Base-by-base conservation (phyloP, 1,284 basidiomycete genomes). In the Tilletia indica region DNA sequence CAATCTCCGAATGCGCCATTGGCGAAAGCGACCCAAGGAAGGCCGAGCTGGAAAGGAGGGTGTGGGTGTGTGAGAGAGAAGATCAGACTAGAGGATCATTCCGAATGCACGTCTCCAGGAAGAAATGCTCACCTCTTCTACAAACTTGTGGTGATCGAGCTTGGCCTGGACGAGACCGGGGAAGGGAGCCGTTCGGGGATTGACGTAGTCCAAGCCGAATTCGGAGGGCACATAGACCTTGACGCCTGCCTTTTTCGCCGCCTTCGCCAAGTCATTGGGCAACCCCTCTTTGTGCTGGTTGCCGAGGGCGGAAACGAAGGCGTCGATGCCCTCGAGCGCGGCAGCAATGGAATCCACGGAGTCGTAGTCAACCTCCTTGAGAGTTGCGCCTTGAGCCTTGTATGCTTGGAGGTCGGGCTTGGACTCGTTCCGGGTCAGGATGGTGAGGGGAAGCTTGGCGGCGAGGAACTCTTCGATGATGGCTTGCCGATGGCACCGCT, bases 141-240 rank as follows among this genome's bases (percentile, higher is more conserved):
- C 61, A 21, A 38, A 38, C 36, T 38, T 21, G 34, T 42, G 61
- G 16, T 38, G 16, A 4, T 64, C 61, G 61, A 64, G 3, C 61
- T 64, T 64, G 16, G 9, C 61, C 12, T 64, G 34, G 12, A 64
- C 21, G 14, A 39, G 3, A 14, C 31, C 31, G 31, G 34, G 61
- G 36, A 64, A 42, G 34, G 61, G 61, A 4, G 61, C 61, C 6
- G n/a, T 42, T 3, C 34, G 31, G 4, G 61, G 61, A 16, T 64
- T 38, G 61, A 14, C 38, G 34, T 64, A 64, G n/a, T 42, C 39
- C 48, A 56, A n/a, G 11, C 19, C 49, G 21, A 19, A 69, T 45
- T 82, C 82, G 8, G 85, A 85, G 3, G 86, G 86, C 8, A 87
- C 79, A 68, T 87, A 86, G 58, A 86, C 67, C 70, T 83, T 81